phyloP scores from a whole-genome alignment of 169 alveolate genomes.

The Plasmodium cynomolgi region DNA sequence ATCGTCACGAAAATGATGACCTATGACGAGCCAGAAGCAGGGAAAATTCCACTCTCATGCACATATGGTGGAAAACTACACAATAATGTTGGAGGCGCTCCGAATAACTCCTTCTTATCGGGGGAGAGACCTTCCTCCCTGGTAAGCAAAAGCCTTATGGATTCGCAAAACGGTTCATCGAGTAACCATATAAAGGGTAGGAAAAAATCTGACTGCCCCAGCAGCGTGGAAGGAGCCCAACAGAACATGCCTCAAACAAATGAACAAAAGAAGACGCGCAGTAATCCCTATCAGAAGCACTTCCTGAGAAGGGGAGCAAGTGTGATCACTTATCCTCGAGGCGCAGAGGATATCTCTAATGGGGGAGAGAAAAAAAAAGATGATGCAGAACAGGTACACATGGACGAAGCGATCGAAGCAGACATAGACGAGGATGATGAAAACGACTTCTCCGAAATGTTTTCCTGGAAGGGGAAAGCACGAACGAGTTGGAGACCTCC shows the following conservation, averaged over 20 bases:
- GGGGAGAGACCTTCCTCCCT: not conserved
- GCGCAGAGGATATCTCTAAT: not conserved
- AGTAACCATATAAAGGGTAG: not conserved
- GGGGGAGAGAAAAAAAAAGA: not conserved
- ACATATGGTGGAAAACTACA: not conserved
- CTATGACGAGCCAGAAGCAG: not conserved
- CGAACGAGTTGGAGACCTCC: not conserved
- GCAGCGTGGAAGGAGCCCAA: not conserved
- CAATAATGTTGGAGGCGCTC: not conserved
- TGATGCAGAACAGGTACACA: not conserved
- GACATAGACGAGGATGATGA: not conserved
- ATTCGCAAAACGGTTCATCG: not conserved
- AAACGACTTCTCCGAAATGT: not conserved
- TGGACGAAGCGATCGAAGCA: not conserved
- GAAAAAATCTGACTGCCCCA: not conserved
- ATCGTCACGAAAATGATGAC: not conserved
- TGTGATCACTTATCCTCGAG: not conserved
- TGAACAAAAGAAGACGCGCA: not conserved
- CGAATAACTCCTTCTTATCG: conserved; percentile 16
- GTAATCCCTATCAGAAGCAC: conserved; percentile 17
- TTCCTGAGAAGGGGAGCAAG: not conserved
- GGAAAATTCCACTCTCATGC: not conserved
- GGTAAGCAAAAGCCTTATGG: not conserved
- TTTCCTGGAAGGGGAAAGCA: not conserved
- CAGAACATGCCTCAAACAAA: not conserved